Evolutionary conservation across 2,329 filamentous ascomycete genomes (phyloP), one percentile per base, ranked within the genome.

Genomic region (Aspergillus latus): DNA sequence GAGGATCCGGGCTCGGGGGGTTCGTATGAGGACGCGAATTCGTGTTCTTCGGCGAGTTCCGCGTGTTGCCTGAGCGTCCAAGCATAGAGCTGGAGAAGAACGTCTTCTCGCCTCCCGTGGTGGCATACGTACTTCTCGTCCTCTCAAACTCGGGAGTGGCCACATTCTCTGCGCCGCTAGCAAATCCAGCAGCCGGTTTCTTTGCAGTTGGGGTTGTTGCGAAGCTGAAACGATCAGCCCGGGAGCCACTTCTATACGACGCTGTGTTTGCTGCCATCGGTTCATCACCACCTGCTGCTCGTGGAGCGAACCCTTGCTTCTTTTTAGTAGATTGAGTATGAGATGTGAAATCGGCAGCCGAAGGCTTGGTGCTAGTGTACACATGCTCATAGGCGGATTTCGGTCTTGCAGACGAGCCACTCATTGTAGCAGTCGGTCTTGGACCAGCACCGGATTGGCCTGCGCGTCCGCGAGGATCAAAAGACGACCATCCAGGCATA

Each of bases 261-360:
- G 80, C 79, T 10, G 79, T 80, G 56, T 78, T 78, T 15, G 72
- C 67, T 21, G 83, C 83, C 67, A 82, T 82, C 36, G 81, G 77
- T 62, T 86, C 84, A 64, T 86, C 84, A 36, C 78, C 82, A n/a
- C 80, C 82, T 32, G 82, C 82, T 11, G 82, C 77, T 15, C 78
- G 78, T 16, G 84, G 83, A 54, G 84, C 81, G 64, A 85, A 87
- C 4, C 82, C 84, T 44, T 76, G 73, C 66, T 77, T 83, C 62
- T 77, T 82, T 36, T 81, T 80, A 3, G 77, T 73, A 3, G 74
- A 73, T 29, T 76, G 69, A 0, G 74, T 62, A 52, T 72, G 72
- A n/a, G 71, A 61, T 28, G 73, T 21, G 39, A 21, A 62, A 16
- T 68, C 68, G 13, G 72, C 65, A 45, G 66, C 69, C n/a, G 72